A percentile compares a stretch with the other conserved stretches of the same genome.
Conservation (phyloP, 768 basidiomycete species). For the Pulveroboletus frians region DNA sequence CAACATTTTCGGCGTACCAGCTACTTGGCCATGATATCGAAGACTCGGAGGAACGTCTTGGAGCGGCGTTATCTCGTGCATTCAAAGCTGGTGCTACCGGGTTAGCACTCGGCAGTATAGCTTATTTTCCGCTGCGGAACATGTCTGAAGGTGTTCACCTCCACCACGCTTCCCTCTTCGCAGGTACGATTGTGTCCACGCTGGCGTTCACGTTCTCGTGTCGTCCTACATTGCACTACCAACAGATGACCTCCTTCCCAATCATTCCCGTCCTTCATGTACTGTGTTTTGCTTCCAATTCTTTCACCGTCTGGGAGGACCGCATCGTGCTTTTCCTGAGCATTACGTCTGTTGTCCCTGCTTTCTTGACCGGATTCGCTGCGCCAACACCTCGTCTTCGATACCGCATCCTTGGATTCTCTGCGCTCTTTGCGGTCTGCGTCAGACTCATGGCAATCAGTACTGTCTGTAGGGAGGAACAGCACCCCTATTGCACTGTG, state of each 20-base stretch:
- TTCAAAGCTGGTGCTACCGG: conserved; percentile 32
- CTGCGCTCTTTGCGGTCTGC: conserved; percentile 57
- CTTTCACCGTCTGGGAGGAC: conserved; percentile 98
- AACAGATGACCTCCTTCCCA: conserved; percentile 30
- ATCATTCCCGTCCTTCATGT: conserved; percentile 64
- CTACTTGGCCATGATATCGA: conserved; percentile 38
- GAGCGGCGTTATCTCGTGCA: conserved; percentile 27
- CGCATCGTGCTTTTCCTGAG: conserved; percentile 71
- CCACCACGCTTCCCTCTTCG: conserved; percentile 49
- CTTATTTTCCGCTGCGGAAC: conserved; percentile 27
- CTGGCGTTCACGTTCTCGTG: conserved; percentile 41
- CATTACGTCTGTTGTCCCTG: conserved; percentile 56
- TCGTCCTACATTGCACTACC: conserved; percentile 30
- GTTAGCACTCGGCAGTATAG: conserved; percentile 36
- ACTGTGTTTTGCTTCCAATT: conserved; percentile 83
- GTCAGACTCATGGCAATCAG: conserved; percentile 74
- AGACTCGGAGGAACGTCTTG: conserved; percentile 42
- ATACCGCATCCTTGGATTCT: conserved; percentile 69
- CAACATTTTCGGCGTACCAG: conserved; percentile 51
- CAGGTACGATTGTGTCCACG: conserved; percentile 42
- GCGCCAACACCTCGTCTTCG: conserved; percentile 70
- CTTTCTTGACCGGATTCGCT: conserved; percentile 54
- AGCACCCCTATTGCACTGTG: conserved; percentile 81
- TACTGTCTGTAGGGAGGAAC: conserved; percentile 93
- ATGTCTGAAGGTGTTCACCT: conserved; percentile 45